A percentile compares a stretch with the other conserved stretches of the same genome.
phyloP scores from a whole-genome alignment of 441 rosid genomes.

The Cnidoscolus chayamansa region DNA sequence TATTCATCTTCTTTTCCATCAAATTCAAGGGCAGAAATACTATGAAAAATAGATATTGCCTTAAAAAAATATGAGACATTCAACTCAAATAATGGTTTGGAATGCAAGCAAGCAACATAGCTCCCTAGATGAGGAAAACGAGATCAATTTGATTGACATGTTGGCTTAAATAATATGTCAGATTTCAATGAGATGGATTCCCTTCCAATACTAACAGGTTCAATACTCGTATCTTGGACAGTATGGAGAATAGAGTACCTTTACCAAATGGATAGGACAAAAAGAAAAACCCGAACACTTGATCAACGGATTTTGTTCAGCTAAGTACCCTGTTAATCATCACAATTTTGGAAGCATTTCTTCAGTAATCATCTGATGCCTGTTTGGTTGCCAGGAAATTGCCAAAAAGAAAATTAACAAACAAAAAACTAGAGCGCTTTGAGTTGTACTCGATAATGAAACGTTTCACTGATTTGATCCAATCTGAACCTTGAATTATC shows the following conservation, averaged over 20 bases:
- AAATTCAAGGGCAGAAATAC: not conserved
- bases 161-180: not conserved
- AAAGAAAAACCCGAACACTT: not conserved
- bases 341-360: not conserved
- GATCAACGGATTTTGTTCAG: not conserved
- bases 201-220: not conserved
- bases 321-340: not conserved
- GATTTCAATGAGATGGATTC: not conserved
- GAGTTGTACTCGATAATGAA: not conserved
- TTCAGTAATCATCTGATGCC: not conserved
- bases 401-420: not conserved
- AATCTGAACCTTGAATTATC: not conserved
- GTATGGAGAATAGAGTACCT: not conserved
- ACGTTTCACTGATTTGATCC: not conserved
- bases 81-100: not conserved
- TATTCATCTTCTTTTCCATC: not conserved
- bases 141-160: not conserved
- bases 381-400: not conserved
- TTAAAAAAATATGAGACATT: not conserved
- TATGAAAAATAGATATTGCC: not conserved
- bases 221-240: not conserved
- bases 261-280: not conserved
- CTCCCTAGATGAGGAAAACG: not conserved
- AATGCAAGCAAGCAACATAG: not conserved
- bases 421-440: not conserved